These are phyloP conservation scores for Jasminum sambac DNA, from an alignment of 257 asterid genomes.

Conservation along the genomic window DNA sequence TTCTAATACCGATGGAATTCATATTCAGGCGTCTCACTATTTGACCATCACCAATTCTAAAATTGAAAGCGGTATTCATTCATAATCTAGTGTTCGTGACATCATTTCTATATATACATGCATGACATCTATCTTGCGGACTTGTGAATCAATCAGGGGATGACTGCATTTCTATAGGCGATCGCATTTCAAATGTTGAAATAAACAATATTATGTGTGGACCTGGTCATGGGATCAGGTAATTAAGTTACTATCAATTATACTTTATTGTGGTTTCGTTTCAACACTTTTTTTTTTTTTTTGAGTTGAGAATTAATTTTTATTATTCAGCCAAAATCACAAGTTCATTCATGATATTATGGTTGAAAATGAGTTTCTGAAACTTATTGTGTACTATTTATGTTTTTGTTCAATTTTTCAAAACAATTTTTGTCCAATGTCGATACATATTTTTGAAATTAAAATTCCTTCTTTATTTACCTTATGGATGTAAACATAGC, in stretches of 20 bases:
- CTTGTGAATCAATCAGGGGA: constrained; percentile 45
- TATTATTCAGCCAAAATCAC: no score
- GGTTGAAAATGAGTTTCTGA: no score
- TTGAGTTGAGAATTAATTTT: no score
- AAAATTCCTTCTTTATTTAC: neutral
- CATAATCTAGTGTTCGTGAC: no score
- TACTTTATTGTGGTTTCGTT: no score
- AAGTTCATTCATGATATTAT: no score
- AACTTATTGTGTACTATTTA: no score
- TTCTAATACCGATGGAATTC: constrained; percentile 88
- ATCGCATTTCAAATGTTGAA: constrained; percentile 43
- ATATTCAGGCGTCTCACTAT: constrained; percentile 53
- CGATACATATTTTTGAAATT: no score
- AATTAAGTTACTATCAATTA: neutral
- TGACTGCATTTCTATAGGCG: constrained; percentile 82
- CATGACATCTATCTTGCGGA: neutral
- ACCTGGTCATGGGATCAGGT: constrained; percentile 94
- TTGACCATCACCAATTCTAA: constrained; percentile 44
- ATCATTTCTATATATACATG: neutral
- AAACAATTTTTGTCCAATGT: no score
- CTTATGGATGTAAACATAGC: constrained; percentile 27
- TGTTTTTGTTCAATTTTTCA: no score
- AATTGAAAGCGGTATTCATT: constrained; percentile 48
- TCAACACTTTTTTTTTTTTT: no score
- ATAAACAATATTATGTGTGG: constrained; percentile 56